These are phyloP conservation scores for Pichia rugopelliculosa DNA, from an alignment of 805 yeast species.

Conservation along the genomic window DNA sequence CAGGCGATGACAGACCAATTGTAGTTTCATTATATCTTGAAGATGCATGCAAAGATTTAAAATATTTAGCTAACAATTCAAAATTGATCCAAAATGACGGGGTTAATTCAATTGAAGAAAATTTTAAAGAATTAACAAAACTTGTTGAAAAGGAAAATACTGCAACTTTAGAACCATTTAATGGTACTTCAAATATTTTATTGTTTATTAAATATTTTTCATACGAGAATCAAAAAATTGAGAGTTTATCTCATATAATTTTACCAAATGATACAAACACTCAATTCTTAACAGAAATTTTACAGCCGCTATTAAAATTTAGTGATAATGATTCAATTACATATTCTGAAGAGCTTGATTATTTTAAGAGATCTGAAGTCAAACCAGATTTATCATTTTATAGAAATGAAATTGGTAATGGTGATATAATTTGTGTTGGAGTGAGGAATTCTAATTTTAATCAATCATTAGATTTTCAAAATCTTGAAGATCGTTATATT, in stretches of 20 bases:
- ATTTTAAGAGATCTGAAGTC: constrained; percentile 41
- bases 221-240: constrained; percentile 40
- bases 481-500: constrained; percentile 40
- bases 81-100: constrained; percentile 8
- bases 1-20: constrained; percentile 35
- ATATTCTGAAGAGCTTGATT: constrained; percentile 56
- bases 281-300: constrained; percentile 31
- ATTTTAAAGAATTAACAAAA: constrained; percentile 11
- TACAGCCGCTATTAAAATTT: constrained; percentile 37
- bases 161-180: constrained; percentile 19
- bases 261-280: constrained; percentile 44
- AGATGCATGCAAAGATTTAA: constrained; percentile 40
- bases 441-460: constrained; percentile 10
- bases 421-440: constrained; percentile 51
- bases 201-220: constrained; percentile 65
- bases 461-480: constrained; percentile 19
- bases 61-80: constrained; percentile 23
- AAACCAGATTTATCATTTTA: constrained; percentile 37
- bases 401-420: constrained; percentile 53
- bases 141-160: neutral
- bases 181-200: constrained; percentile 25
- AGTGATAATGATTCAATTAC: constrained; percentile 26
- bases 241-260: constrained; percentile 57
- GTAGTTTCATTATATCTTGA: constrained; percentile 55
- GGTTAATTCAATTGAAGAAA: neutral